Evolutionary conservation across 2,329 filamentous ascomycete genomes (phyloP).

Genomic region (Myrmaecium sp.): DNA sequence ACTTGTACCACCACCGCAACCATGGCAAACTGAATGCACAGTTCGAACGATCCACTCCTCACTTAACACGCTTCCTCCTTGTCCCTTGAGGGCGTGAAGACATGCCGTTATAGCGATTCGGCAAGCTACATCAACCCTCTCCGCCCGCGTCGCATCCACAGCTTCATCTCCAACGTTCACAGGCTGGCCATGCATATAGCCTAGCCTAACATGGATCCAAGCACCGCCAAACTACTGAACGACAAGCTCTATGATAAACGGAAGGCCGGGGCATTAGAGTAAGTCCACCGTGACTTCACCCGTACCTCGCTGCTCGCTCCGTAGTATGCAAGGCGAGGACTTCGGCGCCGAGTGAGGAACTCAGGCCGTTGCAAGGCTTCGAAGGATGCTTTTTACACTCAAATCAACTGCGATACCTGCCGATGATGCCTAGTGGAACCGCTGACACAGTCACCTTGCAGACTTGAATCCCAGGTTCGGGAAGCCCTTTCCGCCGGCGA

Average conservation of each 20-base stretch:
- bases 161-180: slow-evolving; percentile 1
- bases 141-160: background rate
- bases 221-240: slow-evolving; percentile 78
- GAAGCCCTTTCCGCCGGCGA: slow-evolving; percentile 64
- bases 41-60: no score
- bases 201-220: slow-evolving; percentile 58
- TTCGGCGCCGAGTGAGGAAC: background rate
- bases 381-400: background rate
- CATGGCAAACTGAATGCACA: no score
- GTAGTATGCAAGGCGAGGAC: no score
- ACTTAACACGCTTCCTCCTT: no score
- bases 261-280: slow-evolving; percentile 93
- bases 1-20: no score
- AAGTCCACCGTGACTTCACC: slow-evolving; percentile 32
- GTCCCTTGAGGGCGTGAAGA: no score
- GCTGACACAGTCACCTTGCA: slow-evolving; percentile 20
- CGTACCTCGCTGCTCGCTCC: no score
- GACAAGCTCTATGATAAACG: slow-evolving; percentile 98
- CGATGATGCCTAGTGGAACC: no score
- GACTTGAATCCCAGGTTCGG: slow-evolving; percentile 79
- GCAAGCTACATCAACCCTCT: background rate
- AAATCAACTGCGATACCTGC: background rate
- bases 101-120: no score
- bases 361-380: background rate
- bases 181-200: slow-evolving; percentile 2